phyloP scores from a whole-genome alignment of 1,284 basidiomycete species.

The Fomitopsis schrenkii region DNA sequence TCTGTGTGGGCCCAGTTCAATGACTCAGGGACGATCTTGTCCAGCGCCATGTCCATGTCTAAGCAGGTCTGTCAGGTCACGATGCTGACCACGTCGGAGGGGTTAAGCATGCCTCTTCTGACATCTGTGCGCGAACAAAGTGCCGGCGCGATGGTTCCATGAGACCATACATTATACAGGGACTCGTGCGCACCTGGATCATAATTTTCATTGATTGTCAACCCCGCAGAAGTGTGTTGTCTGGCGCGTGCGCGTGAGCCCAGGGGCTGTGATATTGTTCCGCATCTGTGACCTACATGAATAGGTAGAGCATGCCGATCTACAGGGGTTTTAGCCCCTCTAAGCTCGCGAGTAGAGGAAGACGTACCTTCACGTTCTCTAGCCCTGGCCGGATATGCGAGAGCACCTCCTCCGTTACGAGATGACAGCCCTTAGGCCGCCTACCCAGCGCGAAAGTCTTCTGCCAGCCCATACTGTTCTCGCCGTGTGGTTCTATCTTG shows the following conservation, averaged over 20 bases:
- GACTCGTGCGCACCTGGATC: slow-evolving; percentile 50
- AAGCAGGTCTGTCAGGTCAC: slow-evolving; percentile 8
- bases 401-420: slow-evolving; percentile 82
- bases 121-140: slow-evolving; percentile 42
- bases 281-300: slow-evolving; percentile 49
- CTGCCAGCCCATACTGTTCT: slow-evolving; percentile 80
- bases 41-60: slow-evolving; percentile 87
- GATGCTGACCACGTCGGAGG: slow-evolving; percentile 4
- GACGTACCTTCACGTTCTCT: slow-evolving; percentile 51
- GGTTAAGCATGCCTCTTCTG: slow-evolving; percentile 40
- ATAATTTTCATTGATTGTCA: slow-evolving; percentile 87
- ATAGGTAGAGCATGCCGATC: slow-evolving; percentile 73
- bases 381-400: slow-evolving; percentile 73
- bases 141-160: slow-evolving; percentile 1
- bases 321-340: slow-evolving; percentile 19
- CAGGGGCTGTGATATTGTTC: neutral
- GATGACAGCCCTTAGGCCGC: slow-evolving; percentile 72
- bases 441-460: slow-evolving; percentile 72
- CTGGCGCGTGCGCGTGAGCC: slow-evolving; percentile 33
- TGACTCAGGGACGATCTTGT: slow-evolving; percentile 83
- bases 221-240: slow-evolving; percentile 86
- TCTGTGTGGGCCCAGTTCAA: slow-evolving; percentile 88
- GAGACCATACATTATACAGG: neutral
- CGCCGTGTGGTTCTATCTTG: neutral
- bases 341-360: too few species aligned